Conservation (phyloP, 1,284 basidiomycete genomes). For the Rhodotorula sp. region DNA sequence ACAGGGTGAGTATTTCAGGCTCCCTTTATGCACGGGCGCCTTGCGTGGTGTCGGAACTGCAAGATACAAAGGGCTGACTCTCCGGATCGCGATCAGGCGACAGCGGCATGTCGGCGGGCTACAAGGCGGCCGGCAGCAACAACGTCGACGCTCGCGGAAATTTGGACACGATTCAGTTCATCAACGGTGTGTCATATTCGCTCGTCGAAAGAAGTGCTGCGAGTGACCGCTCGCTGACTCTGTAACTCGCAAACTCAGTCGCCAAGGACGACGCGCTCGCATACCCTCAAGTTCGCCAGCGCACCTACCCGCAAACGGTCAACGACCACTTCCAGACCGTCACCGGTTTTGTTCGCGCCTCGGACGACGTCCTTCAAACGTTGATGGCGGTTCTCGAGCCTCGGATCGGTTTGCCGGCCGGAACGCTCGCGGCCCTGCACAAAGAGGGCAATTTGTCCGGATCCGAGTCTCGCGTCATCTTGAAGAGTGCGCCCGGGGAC, state of each 20-base stretch:
- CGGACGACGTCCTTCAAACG: slow-evolving; percentile 31
- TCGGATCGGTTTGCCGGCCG: slow-evolving; percentile 26
- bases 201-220: too few relatives aligned
- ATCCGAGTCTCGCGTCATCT: slow-evolving; percentile 30
- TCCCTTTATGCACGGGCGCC: too few relatives aligned
- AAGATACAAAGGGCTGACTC: too few relatives aligned
- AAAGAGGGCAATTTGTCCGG: slow-evolving; percentile 31
- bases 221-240: too few relatives aligned
- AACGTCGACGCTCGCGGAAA: slow-evolving; percentile 61
- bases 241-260: not conserved
- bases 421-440: slow-evolving; percentile 34
- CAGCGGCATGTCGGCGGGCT: slow-evolving; percentile 63
- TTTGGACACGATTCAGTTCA: slow-evolving; percentile 62
- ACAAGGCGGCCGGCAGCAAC: slow-evolving; percentile 56
- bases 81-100: slow-evolving; percentile 50
- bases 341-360: slow-evolving; percentile 17
- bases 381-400: slow-evolving; percentile 33
- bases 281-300: slow-evolving; percentile 32
- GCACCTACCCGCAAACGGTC: slow-evolving; percentile 31
- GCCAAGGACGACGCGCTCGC: slow-evolving; percentile 33
- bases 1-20: slow-evolving; percentile 52
- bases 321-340: slow-evolving; percentile 27
- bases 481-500: slow-evolving; percentile 28
- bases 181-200: slow-evolving; percentile 51
- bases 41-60: too few relatives aligned